Percentiles rank a stretch among this genome's conserved stretches.
Conservation (phyloP, 1,284 basidiomycete genomes). For the Malassezia yamatoensis region DNA sequence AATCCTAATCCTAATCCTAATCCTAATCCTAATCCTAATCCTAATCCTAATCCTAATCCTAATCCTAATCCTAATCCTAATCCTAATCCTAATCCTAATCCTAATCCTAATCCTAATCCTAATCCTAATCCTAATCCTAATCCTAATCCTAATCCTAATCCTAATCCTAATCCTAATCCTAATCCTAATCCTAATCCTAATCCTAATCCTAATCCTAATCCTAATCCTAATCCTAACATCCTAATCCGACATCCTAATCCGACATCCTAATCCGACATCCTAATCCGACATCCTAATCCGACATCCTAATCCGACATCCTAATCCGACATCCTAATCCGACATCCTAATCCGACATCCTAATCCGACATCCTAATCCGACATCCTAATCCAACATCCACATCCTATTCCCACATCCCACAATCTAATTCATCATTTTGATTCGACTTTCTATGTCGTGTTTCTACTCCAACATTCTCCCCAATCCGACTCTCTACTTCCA, state of each 20-base stretch:
- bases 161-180: conserved; percentile 6
- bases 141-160: conserved; percentile 4
- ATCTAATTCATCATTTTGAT: too few species aligned
- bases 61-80: conserved; percentile 6
- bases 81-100: conserved; percentile 5
- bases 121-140: neutral
- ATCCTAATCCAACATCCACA: too few species aligned
- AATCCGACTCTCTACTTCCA: too few species aligned
- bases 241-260: conserved; percentile 4
- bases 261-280: conserved; percentile 2
- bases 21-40: conserved; percentile 15
- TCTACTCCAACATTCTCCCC: too few species aligned
- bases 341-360: too few species aligned
- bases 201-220: neutral
- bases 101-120: conserved; percentile 4
- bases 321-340: too few species aligned
- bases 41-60: conserved; percentile 14
- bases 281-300: conserved; percentile 1
- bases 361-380: too few species aligned
- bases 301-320: neutral
- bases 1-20: conserved; percentile 16
- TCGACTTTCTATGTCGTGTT: too few species aligned
- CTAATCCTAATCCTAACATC: conserved; percentile 1
- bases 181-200: conserved; percentile 3
- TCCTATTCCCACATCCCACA: too few species aligned